Evolutionary conservation across 2,329 filamentous ascomycete genomes (phyloP).

Genomic region (Pleomassaria siparia): DNA sequence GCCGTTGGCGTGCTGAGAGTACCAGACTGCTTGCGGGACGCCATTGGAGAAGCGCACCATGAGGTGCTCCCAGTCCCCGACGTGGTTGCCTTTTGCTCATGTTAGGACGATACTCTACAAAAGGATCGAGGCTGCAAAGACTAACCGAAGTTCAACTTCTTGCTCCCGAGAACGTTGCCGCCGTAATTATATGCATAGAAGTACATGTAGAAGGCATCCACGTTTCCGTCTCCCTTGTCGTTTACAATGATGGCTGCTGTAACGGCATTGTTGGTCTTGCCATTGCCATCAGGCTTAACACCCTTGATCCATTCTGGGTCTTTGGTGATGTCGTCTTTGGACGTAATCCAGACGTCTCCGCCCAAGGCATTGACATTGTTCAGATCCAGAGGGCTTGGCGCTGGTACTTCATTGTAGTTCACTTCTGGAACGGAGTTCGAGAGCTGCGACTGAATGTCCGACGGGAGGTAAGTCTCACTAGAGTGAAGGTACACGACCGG

Average conservation of each 20-base stretch:
- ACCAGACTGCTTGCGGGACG: slow-evolving; percentile 60
- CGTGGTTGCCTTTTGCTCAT: slow-evolving; percentile 54
- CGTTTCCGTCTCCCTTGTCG: slow-evolving; percentile 54
- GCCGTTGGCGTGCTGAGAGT: slow-evolving; percentile 63
- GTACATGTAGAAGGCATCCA: slow-evolving; percentile 66
- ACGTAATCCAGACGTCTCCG: slow-evolving; percentile 48
- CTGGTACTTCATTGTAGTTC: slow-evolving; percentile 36
- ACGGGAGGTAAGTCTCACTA: slow-evolving; percentile 46
- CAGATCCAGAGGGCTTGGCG: slow-evolving; percentile 43
- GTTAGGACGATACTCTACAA: background rate
- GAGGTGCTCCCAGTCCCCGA: slow-evolving; percentile 69
- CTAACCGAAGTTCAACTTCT: slow-evolving; percentile 48
- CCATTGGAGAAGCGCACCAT: slow-evolving; percentile 66
- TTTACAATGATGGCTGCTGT: slow-evolving; percentile 59
- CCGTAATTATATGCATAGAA: slow-evolving; percentile 62
- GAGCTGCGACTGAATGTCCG: slow-evolving; percentile 47
- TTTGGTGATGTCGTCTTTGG: slow-evolving; percentile 45
- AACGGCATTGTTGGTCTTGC: slow-evolving; percentile 54
- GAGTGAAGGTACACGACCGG: slow-evolving; percentile 50
- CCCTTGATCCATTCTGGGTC: slow-evolving; percentile 52
- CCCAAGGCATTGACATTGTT: slow-evolving; percentile 49
- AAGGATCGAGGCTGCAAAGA: background rate
- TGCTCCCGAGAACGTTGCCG: slow-evolving; percentile 49
- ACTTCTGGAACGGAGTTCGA: slow-evolving; percentile 43
- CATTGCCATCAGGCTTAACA: slow-evolving; percentile 52